Evolutionary conservation across 345 rosid genomes (phyloP), one percentile per base, ranked within the genome.

Genomic region (Draba incana): DNA sequence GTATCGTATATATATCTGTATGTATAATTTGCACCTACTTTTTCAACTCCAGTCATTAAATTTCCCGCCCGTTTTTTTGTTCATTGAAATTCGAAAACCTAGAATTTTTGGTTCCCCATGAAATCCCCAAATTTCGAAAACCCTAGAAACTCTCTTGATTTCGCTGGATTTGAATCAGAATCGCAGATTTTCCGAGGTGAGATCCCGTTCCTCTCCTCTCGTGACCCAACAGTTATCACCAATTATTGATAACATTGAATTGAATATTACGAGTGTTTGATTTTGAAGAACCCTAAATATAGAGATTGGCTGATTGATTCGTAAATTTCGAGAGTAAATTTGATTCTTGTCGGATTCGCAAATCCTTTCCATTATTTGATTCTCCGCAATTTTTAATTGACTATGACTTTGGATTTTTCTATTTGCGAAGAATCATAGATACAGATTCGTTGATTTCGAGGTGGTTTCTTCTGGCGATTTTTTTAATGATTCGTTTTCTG

Each of bases 261-360:
- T 28, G n/a, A 41, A 41, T 39, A 50, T 4, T 49, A 33, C 6
- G 5, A 65, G 16, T 62, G 23, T 42, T 39, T n/a, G 9, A 20
- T 66, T 41, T 23, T 46, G 55, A 55, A 46, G 46, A 68, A 27
- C 51, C 73, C 14, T 50, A 39, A 50, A 53, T 41, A 44, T 31
- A 53, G 44, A 33, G 47, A 62, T 54, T 53, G 75, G 62, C 53
- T 57, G 13, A 10, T 57, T 68, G 72, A n/a, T 46, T 50, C 49
- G 71, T 66, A 4, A 3, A 30, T 59, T 39, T 69, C 66, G 27
- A 60, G 67, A 28, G 44, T n/a, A n/a, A n/a, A n/a, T n/a, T n/a
- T 30, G 38, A 23, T 50, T 59, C 59, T 69, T 69, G 74, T 66
- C 70, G 20, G 20, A 27, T 13, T 31, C 60, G 10, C 8, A 28